Conservation (phyloP, 495 filamentous ascomycete genomes). For the Hyaloscypha variabilis region DNA sequence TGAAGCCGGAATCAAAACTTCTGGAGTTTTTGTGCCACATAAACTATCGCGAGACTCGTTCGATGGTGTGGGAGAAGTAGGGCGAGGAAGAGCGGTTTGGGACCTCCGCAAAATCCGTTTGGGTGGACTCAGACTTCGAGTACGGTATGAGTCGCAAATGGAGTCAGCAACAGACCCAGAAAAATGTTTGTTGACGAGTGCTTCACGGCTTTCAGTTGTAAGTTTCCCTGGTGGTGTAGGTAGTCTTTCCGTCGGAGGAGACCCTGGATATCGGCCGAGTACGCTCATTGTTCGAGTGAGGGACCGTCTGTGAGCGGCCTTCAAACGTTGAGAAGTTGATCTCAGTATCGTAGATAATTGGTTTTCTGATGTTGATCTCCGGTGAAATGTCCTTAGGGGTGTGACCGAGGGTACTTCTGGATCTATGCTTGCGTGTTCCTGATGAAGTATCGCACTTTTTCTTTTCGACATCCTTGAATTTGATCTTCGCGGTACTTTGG, state of each 20-base stretch:
- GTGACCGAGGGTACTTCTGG: not conserved
- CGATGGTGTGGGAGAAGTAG: not conserved
- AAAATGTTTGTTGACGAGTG: slow-evolving; percentile 3
- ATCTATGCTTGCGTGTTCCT: not conserved
- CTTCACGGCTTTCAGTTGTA: slow-evolving; percentile 9
- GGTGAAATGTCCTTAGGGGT: not conserved
- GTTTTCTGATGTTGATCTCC: slow-evolving; percentile 20
- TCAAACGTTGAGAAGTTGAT: slow-evolving; percentile 28
- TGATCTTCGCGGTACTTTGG: slow-evolving; percentile 14
- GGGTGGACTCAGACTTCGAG: not conserved
- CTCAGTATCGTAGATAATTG: slow-evolving; percentile 28
- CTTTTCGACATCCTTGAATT: not conserved
- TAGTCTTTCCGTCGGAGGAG: slow-evolving; percentile 10
- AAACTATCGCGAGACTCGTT: slow-evolving; percentile 23
- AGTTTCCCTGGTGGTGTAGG: slow-evolving; percentile 1
- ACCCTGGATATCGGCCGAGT: slow-evolving; percentile 10
- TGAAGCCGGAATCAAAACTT: slow-evolving; percentile 12
- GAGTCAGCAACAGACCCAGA: slow-evolving; percentile 8
- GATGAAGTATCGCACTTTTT: not conserved
- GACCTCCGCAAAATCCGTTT: not conserved
- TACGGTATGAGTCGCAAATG: slow-evolving; percentile 3
- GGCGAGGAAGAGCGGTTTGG: not conserved
- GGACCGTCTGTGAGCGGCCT: slow-evolving; percentile 19
- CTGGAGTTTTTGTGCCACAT: not conserved
- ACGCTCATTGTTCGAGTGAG: slow-evolving; percentile 16